Base-by-base conservation (phyloP, 176 grass and related monocot species). In the Aegilops umbellulata region DNA sequence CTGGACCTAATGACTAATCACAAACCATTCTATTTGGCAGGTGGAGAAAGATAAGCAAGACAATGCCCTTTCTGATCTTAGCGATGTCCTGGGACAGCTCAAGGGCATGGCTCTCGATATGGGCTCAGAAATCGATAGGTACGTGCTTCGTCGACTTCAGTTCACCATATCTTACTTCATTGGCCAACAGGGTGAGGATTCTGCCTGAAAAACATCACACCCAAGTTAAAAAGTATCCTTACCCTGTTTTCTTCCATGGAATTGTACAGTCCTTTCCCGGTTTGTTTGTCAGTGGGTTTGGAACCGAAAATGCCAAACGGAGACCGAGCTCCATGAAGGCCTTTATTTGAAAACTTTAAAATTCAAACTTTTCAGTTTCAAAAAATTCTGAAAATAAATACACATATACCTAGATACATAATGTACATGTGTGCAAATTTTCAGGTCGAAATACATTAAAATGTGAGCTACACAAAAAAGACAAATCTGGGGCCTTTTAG, bases 91-190 rank as follows among this genome's bases (percentile, higher is more conserved):
- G 23, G 74, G 65, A 7, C 80, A 87, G 74, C 74, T 90, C 62
- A 90, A 90, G 77, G 80, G 47, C 67, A 87, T 90, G 89, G 89
- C 89, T 80, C 60, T 87, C 3, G 80, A 90, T 67, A 90, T 90
- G 89, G 89, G 89, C 53, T 74, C 80, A 16, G 84, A 90, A 81
- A 79, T 90, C 3, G 84, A 83, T 68, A 84, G 89, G 80, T 90
- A 74, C 41, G 64, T 73, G 47, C 22, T 64, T 80, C 23, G 16
- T 17, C 22, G 55, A 62, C 19, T 24, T 78, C 51, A 78, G 30
- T 78, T 25, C 31, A 78, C 31, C 53, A 10, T 38, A 25, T 25
- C 4, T 39, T 26, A 63, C 9, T 60, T 36, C 53, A 36, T 41
- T 79, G n/a, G 14, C 58, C 7, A 79, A 62, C n/a, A 60, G 14